phyloP scores from a whole-genome alignment of 2,329 filamentous ascomycete species.

The Chaetomiaceae sp. region DNA sequence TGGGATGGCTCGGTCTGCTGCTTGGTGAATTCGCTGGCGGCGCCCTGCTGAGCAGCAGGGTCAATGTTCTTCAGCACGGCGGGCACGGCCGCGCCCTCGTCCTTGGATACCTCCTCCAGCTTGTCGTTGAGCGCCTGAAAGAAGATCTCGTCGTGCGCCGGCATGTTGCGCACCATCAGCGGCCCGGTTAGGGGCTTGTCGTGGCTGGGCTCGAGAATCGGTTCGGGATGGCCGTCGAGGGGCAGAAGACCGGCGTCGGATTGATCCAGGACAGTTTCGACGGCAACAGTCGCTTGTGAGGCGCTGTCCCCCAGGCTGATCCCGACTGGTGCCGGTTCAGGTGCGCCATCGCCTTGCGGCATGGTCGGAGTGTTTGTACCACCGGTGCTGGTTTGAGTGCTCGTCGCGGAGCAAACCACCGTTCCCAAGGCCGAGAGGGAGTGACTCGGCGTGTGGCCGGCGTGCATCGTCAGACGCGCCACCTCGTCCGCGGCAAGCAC shows the following conservation, averaged over 20 bases:
- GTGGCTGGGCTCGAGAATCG: slow-evolving; percentile 34
- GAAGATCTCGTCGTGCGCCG: slow-evolving; percentile 51
- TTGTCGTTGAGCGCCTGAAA: slow-evolving; percentile 45
- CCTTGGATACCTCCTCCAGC: slow-evolving; percentile 43
- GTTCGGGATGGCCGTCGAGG: slow-evolving; percentile 19
- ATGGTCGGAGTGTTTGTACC: slow-evolving; percentile 36
- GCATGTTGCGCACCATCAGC: slow-evolving; percentile 49
- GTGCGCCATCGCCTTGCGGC: slow-evolving; percentile 18
- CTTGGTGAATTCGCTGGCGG: slow-evolving; percentile 1
- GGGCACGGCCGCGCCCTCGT: slow-evolving; percentile 39
- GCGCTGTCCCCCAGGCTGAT: neutral
- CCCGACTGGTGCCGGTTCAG: neutral
- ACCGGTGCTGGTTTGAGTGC: slow-evolving; percentile 36
- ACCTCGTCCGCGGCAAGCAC: slow-evolving; percentile 43
- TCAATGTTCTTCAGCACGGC: slow-evolving; percentile 33
- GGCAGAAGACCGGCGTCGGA: slow-evolving; percentile 8
- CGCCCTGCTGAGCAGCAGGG: slow-evolving; percentile 1
- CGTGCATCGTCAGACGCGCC: slow-evolving; percentile 53
- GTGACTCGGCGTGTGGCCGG: slow-evolving; percentile 57
- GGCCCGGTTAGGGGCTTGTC: slow-evolving; percentile 47
- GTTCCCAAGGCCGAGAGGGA: slow-evolving; percentile 48
- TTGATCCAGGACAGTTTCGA: slow-evolving; percentile 20
- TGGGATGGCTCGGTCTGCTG: neutral
- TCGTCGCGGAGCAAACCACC: slow-evolving; percentile 35
- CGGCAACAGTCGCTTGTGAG: neutral